Base-by-base conservation (phyloP, 2,329 filamentous ascomycete species). In the Simplicillium sp. region DNA sequence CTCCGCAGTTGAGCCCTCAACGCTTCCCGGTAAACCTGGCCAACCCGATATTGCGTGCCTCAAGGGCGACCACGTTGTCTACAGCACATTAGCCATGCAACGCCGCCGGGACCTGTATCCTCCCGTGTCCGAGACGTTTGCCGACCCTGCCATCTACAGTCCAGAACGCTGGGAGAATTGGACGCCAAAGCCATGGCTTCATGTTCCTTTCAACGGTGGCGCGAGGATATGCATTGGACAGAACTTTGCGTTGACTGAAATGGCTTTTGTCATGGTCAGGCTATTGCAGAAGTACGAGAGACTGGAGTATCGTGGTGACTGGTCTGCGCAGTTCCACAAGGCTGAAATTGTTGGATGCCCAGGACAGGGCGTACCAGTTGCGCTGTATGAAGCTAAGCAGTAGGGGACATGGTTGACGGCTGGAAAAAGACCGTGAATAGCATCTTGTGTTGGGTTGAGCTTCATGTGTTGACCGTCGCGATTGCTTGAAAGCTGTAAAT, bases 181-280 rank as follows among this genome's bases (percentile, higher is more conserved):
- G 72, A 73, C 77, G 53, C 80, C 80, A 1, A 73, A 71, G 53
- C 75, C 76, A 0, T 85, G 82, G 77, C 73, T 80, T 46, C 87
- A 84, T 55, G 71, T 87, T 34, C 83, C 84, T 4, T 87, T 87
- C 60, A 87, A 86, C 55, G 80, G 80, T 11, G 83, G 82, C 1
- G 80, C 83, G 34, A 67, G 84, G 28, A 83, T 86, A 54, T 86
- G 84, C 59, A 77, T 88, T 44, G 83, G 84, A 2, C 83, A 90
- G 68, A 83, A 90, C 59, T 90, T 88, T 57, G 86, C 85, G 12
- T 62, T 89, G 36, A 87, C 83, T 0, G 83, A 89, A 66, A 84
- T 84, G 66, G 43, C 38, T 18, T 42, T 41, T 32, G 36, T 18
- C 68, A 66, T 70, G 53, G 64, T 68, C 2, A 56, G 61, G n/a